These are phyloP conservation scores for Erodium moschatum DNA, from an alignment of 441 rosid genomes.

Conservation along the genomic window DNA sequence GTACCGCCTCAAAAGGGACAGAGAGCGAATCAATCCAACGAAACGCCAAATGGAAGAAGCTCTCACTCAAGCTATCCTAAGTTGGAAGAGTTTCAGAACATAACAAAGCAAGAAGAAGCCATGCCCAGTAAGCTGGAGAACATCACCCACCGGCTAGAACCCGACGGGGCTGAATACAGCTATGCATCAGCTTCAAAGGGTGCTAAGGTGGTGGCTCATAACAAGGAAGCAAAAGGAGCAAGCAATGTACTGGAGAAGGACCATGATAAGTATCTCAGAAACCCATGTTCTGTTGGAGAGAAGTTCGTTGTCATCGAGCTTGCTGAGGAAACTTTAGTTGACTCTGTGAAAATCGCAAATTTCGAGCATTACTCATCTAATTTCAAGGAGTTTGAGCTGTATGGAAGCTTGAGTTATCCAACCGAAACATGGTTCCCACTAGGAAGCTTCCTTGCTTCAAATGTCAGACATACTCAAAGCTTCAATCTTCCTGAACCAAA, in stretches of 20 bases:
- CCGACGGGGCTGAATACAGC: constrained; percentile 75
- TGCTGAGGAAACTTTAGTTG: constrained; percentile 89
- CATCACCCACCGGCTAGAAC: constrained; percentile 68
- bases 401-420: constrained; percentile 73
- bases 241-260: constrained; percentile 61
- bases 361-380: constrained; percentile 90
- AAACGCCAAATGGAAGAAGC: constrained; percentile 26
- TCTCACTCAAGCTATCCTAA: constrained; percentile 38
- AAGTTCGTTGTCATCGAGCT: constrained; percentile 74
- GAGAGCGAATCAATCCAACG: constrained; percentile 16
- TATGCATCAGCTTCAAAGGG: constrained; percentile 88
- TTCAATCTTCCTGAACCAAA: constrained; percentile 55
- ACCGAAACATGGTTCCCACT: constrained; percentile 63
- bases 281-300: constrained; percentile 84
- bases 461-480: constrained; percentile 61
- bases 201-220: constrained; percentile 63
- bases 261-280: constrained; percentile 85
- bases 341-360: constrained; percentile 68
- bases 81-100: constrained; percentile 80
- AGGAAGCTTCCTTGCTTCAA: constrained; percentile 71
- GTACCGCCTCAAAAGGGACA: constrained; percentile 23
- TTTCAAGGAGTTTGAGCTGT: constrained; percentile 63
- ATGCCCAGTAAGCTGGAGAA: constrained; percentile 46
- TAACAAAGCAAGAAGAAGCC: constrained; percentile 40
- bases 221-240: constrained; percentile 94